Evolutionary conservation across 306 rosid genomes (phyloP).

Genomic region (Gynostemma pentaphyllum): DNA sequence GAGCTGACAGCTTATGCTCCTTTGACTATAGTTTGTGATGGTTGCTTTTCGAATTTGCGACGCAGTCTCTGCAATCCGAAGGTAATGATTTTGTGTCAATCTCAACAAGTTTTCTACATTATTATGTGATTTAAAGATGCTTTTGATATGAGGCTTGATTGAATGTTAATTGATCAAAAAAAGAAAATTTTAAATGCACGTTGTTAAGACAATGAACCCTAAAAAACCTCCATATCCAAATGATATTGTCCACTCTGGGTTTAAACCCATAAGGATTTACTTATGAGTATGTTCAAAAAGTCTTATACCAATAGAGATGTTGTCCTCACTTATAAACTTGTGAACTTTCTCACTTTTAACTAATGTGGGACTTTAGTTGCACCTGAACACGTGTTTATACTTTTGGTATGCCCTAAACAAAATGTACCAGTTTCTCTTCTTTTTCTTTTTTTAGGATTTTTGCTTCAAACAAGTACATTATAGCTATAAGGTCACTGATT

Average conservation of each 20-base stretch:
- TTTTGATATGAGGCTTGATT: not conserved
- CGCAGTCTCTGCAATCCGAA: conserved; percentile 44
- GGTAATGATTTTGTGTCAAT: conserved; percentile 21
- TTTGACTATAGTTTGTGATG: conserved; percentile 53
- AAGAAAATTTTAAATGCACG: not conserved
- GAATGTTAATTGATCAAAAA: too few relatives aligned
- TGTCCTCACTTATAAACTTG: too few relatives aligned
- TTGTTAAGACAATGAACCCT: too few relatives aligned
- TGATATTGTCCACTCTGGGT: too few relatives aligned
- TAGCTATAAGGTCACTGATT: not conserved
- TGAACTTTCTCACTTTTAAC: too few relatives aligned
- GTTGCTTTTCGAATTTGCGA: conserved; percentile 65
- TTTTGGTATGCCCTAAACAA: not conserved
- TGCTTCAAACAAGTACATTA: not conserved
- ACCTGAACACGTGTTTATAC: too few relatives aligned
- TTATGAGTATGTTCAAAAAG: too few relatives aligned
- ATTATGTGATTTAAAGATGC: not conserved
- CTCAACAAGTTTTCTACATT: not conserved
- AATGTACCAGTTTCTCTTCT: too few relatives aligned
- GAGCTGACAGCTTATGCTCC: conserved; percentile 44
- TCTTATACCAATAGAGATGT: too few relatives aligned
- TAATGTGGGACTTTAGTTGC: too few relatives aligned
- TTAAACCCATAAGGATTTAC: too few relatives aligned
- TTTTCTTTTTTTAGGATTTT: not conserved
- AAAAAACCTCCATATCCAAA: too few relatives aligned